phyloP scores from a whole-genome alignment of 768 basidiomycete genomes.

The Boletus barrowsii region DNA sequence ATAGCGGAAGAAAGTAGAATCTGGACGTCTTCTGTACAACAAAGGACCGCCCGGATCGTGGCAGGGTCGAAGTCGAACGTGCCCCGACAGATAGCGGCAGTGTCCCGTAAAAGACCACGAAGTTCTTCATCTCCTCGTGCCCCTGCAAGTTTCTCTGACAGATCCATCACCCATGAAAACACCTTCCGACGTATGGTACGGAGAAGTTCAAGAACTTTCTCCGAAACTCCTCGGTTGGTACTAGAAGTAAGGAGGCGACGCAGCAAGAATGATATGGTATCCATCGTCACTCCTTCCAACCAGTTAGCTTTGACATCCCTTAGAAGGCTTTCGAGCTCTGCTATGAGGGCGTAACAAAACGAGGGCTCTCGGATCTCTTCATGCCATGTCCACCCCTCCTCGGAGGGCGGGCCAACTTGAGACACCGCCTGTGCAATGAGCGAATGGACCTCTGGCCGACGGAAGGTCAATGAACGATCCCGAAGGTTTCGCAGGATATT shows the following conservation, averaged over 20 bases:
- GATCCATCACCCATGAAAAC: conserved; percentile 37
- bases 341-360: conserved; percentile 28
- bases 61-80: conserved; percentile 28
- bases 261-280: conserved; percentile 32
- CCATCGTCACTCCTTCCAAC: conserved; percentile 32
- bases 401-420: conserved; percentile 35
- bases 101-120: conserved; percentile 14
- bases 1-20: conserved; percentile 34
- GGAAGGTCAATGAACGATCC: conserved; percentile 36
- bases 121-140: neutral
- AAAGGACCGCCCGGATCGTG: conserved; percentile 12
- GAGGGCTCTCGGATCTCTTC: conserved; percentile 8
- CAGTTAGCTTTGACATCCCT: conserved; percentile 38
- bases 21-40: conserved; percentile 22
- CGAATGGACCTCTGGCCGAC: conserved; percentile 36
- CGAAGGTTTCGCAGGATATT: conserved; percentile 46
- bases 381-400: conserved; percentile 9
- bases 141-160: conserved; percentile 20
- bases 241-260: conserved; percentile 35
- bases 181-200: conserved; percentile 29
- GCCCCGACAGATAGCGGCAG: conserved; percentile 21
- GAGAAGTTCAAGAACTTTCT: conserved; percentile 25
- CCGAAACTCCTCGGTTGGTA: conserved; percentile 7
- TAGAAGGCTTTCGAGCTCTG: conserved; percentile 30
- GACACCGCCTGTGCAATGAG: conserved; percentile 42